phyloP scores from a whole-genome alignment of 2,329 filamentous ascomycete species.

The Trichoderma sp. region DNA sequence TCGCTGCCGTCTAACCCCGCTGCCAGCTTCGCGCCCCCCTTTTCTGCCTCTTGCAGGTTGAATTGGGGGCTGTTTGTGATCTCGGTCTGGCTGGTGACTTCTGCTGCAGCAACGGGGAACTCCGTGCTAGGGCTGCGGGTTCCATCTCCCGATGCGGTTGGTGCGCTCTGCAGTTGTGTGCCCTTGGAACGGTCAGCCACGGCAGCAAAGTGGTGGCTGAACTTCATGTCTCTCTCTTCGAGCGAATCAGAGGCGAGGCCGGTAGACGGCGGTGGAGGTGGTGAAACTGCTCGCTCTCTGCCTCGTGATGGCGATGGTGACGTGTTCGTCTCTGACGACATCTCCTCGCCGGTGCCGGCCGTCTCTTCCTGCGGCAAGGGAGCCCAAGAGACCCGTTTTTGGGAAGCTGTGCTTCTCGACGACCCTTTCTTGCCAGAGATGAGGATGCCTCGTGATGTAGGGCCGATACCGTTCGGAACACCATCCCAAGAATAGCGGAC shows the following conservation, averaged over 20 bases:
- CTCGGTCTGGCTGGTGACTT: not conserved
- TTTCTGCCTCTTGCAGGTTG: constrained; percentile 8
- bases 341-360: not conserved
- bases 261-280: constrained; percentile 50
- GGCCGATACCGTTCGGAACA: constrained; percentile 30
- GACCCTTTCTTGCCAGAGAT: constrained; percentile 43
- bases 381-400: constrained; percentile 45
- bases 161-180: constrained; percentile 43
- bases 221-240: constrained; percentile 43
- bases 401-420: constrained; percentile 36
- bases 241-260: constrained; percentile 41
- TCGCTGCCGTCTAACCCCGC: constrained; percentile 31
- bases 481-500: constrained; percentile 3
- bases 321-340: not conserved
- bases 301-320: constrained; percentile 29
- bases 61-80: not conserved
- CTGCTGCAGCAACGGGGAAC: constrained; percentile 35
- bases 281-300: constrained; percentile 31
- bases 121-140: constrained; percentile 33
- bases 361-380: constrained; percentile 37
- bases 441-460: constrained; percentile 42
- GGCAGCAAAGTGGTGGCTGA: constrained; percentile 52
- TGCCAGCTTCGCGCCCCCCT: constrained; percentile 5
- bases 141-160: constrained; percentile 46
- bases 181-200: constrained; percentile 44